phyloP scores from a whole-genome alignment of 768 basidiomycete species.

The Amanita fuliginea region DNA sequence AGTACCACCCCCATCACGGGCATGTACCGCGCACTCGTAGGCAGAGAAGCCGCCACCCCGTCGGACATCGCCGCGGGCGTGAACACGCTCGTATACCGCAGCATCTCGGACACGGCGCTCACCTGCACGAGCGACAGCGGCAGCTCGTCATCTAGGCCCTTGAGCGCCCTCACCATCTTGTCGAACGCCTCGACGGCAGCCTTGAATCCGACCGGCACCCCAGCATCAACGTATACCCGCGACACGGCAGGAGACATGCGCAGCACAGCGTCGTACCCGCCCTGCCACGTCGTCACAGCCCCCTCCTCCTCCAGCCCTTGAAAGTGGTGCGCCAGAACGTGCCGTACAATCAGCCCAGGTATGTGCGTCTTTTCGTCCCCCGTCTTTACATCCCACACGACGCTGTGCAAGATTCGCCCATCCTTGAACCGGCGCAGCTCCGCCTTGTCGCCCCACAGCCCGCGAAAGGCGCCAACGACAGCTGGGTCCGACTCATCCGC shows the following conservation, averaged over 20 bases:
- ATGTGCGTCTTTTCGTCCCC: constrained; percentile 74
- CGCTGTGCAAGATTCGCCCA: constrained; percentile 82
- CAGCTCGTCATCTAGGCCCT: constrained; percentile 56
- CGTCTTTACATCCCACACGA: constrained; percentile 90
- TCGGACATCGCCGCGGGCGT: constrained; percentile 63
- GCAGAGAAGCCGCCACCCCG: constrained; percentile 38
- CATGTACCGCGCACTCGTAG: constrained; percentile 51
- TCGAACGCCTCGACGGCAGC: constrained; percentile 74
- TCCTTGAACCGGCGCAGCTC: constrained; percentile 95
- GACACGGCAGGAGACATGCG: constrained; percentile 47
- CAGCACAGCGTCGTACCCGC: constrained; percentile 44
- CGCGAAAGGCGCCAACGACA: constrained; percentile 52
- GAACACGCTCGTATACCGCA: constrained; percentile 81
- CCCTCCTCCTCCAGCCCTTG: constrained; percentile 34
- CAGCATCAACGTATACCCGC: constrained; percentile 27
- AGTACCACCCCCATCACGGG: constrained; percentile 66
- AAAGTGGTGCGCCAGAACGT: constrained; percentile 72
- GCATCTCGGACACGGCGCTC: constrained; percentile 56
- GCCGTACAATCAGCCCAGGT: constrained; percentile 60
- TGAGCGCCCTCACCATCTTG: constrained; percentile 61
- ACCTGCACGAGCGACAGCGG: constrained; percentile 73
- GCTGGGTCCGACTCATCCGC: constrained; percentile 49
- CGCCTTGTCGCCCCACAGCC: constrained; percentile 87
- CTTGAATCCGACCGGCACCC: constrained; percentile 50
- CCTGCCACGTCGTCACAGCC: constrained; percentile 44